Percentiles rank a stretch among this genome's conserved stretches.
Conservation (phyloP, 1,139 yeast species). For the Saccharomycopsis phalli region DNA sequence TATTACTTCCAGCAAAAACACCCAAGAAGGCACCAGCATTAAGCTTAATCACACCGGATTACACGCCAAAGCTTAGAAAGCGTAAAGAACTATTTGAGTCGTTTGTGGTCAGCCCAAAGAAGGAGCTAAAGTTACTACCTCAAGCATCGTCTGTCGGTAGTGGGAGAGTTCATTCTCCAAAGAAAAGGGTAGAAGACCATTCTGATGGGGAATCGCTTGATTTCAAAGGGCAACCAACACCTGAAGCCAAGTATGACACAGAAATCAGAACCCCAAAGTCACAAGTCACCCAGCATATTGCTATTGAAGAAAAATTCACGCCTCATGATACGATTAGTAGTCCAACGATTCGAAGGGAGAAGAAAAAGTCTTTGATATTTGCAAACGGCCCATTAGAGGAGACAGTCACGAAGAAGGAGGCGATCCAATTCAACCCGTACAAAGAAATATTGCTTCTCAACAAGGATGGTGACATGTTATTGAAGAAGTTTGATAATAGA, state of each 20-base stretch:
- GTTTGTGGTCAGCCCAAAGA: not conserved
- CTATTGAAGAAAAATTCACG: constrained; percentile 11
- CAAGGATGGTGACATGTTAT: constrained; percentile 12
- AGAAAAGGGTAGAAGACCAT: not conserved
- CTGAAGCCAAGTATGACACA: not conserved
- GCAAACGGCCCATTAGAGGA: not conserved
- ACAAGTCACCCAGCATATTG: constrained; percentile 1
- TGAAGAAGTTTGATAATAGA: constrained; percentile 10
- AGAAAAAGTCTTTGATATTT: not conserved
- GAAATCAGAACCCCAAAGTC: constrained; percentile 7
- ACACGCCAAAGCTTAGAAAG: constrained; percentile 16
- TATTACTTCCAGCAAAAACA: constrained; percentile 3
- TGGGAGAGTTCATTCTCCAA: constrained; percentile 4
- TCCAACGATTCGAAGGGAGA: constrained; percentile 5
- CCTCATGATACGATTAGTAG: constrained; percentile 12
- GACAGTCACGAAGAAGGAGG: not conserved
- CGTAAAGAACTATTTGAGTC: constrained; percentile 15
- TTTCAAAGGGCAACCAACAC: not conserved
- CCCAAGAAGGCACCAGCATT: constrained; percentile 21
- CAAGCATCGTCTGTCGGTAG: constrained; percentile 8
- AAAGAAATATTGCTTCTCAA: constrained; percentile 12
- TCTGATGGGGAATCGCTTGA: not conserved
- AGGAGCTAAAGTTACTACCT: constrained; percentile 4
- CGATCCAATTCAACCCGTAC: constrained; percentile 9
- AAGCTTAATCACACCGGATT: constrained; percentile 20